Base-by-base conservation (phyloP, 1,284 basidiomycete species). In the Trichosporon sp. region DNA sequence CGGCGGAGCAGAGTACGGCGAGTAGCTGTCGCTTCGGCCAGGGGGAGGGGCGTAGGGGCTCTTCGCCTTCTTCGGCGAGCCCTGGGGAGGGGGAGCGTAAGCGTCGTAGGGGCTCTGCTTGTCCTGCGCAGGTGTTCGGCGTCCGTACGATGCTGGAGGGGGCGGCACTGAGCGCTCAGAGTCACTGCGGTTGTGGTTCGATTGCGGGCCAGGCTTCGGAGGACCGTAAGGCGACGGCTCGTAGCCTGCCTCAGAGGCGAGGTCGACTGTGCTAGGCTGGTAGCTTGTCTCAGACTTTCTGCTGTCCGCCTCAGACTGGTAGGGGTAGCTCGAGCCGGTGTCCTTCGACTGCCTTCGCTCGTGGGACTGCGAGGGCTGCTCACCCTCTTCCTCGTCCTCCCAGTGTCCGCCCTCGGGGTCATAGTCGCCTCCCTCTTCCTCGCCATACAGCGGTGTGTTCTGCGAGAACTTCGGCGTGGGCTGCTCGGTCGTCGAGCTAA, bases 391-490 rank as follows among this genome's bases (percentile, higher is more conserved):
- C 10, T 19, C 40, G 14, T 56, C 58, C 13, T 36, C 29, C 59
- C 59, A 54, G 2, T 29, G 25, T 36, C 63, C 63, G 23, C 66
- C 64, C 58, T 68, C 64, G 16, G 66, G 64, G 34, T 68, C 64
- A 13, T 61, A 56, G 37, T 65, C 49, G 29, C 27, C 49, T 8
- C n/a, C 6, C 49, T 54, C 27, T 16, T 54, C 25, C 25, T 54
- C 64, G 4, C 64, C 66, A 29, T 59, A 56, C 11, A 63, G 36
- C 10, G 59, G 58, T 9, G 57, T 2, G 3, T 62, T 19, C 8
- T 44, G 36, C 11, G 16, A 16, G 27, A 54, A 54, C 49, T 54
- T 37, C 8, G 33, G n/a, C 1, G 36, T 21, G 27, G 36, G 52
- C 16, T 21, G 19, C 16, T 56, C 54, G 21, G 49, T 54, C 14